Conservation (phyloP, 768 basidiomycete genomes). For the Lentinula raphanica region DNA sequence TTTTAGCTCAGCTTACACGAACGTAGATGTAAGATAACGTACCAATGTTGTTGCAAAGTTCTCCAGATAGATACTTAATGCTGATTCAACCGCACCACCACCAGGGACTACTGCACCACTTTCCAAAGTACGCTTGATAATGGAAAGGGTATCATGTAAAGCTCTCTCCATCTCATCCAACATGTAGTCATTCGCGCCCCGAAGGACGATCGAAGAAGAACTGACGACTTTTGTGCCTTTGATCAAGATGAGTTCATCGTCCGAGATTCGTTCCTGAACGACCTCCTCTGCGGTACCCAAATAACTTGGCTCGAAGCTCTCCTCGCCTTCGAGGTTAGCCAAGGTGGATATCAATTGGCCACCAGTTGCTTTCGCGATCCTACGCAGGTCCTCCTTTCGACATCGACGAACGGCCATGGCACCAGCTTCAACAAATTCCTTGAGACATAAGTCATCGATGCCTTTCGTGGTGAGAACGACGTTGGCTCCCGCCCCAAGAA, state of each 20-base stretch:
- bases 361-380: slow-evolving; percentile 96
- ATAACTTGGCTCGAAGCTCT: slow-evolving; percentile 89
- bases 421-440: slow-evolving; percentile 98
- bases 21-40: slow-evolving; percentile 28
- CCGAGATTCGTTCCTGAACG: slow-evolving; percentile 94
- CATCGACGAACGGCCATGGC: slow-evolving; percentile 98
- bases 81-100: slow-evolving; percentile 95
- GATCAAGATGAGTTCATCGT: slow-evolving; percentile 94
- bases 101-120: slow-evolving; percentile 95
- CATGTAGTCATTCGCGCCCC: slow-evolving; percentile 99
- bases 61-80: slow-evolving; percentile 94
- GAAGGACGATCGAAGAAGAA: slow-evolving; percentile 86
- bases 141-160: slow-evolving; percentile 87
- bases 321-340: slow-evolving; percentile 95
- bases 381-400: slow-evolving; percentile 93
- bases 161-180: slow-evolving; percentile 99
- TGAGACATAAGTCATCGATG: slow-evolving; percentile 95
- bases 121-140: slow-evolving; percentile 96
- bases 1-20: neutral
- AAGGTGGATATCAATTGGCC: slow-evolving; percentile 89
- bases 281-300: slow-evolving; percentile 95
- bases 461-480: slow-evolving; percentile 97
- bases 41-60: slow-evolving; percentile 98
- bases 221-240: slow-evolving; percentile 97
- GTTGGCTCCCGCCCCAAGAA: slow-evolving; percentile 92